Base-by-base conservation (phyloP, 176 grass and related monocot species). In the Elaeis guineensis region DNA sequence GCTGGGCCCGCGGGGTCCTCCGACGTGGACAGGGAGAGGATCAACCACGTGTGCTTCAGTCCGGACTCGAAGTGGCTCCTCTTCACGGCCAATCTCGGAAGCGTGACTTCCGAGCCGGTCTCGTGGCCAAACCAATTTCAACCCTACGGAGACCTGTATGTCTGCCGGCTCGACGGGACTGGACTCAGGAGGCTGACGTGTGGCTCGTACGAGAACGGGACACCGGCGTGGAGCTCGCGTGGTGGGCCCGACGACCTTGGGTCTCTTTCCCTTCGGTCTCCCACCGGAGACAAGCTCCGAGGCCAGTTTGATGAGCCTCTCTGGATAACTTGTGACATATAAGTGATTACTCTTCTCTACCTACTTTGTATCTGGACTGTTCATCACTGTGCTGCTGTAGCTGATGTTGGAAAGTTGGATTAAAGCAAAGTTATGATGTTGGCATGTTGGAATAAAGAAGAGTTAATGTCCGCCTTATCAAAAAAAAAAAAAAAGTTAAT, bases 11-110 rank as follows among this genome's bases (percentile, higher is more conserved):
- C 77, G 17, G 77, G 83, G 2, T 75, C 81, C 35, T 17, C 32
- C 9, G 78, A 87, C 57, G 69, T 72, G 53, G 80, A 78, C 48
- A 79, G 57, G 80, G 91, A 96, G 69, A 67, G 91, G 72, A 80
- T 96, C 71, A 90, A 96, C 77, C 91, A 96, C 61, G 86, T 96
- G 54, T 90, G 86, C 78, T 96, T 96, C 74, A 90, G 91, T 69
- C 77, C 83, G 32, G 78, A 87, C 75, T 79, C 83, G 20, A 23
- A 22, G 61, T 96, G 91, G 83, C 80, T 96, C 19, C 52, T 96
- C 23, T 96, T 96, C 86, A 85, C 91, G 21, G 77, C 86, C 1
- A 96, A 96, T 65, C 48, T 96, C 3, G 83, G 77, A 19, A 57
- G 64, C 5, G 72, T 96, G 0, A 12, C 80, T 20, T 86, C 78